Conservation (phyloP, 192 early-diverging fungal species). For the Rhizophagus prolifer region DNA sequence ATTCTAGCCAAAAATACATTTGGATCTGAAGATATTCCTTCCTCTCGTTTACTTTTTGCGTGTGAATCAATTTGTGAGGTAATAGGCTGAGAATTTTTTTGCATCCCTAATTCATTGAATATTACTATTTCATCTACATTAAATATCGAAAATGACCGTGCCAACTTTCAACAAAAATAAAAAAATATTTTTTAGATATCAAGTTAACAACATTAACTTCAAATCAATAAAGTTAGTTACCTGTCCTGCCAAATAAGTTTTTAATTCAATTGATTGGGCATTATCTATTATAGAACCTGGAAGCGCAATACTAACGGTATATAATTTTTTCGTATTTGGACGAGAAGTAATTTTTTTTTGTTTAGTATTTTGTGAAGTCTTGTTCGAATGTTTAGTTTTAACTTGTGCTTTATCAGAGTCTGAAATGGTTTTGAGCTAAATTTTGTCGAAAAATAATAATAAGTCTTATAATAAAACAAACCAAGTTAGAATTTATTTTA, state of each 20-base stretch:
- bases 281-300: slow-evolving; percentile 65
- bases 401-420: no score
- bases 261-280: slow-evolving; percentile 60
- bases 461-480: no score
- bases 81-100: not conserved
- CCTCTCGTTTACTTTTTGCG: slow-evolving; percentile 40
- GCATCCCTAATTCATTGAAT: slow-evolving; percentile 52
- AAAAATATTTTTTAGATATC: not conserved
- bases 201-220: not conserved
- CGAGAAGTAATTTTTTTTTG: not conserved
- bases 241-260: slow-evolving; percentile 72
- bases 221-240: slow-evolving; percentile 28
- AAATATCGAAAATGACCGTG: slow-evolving; percentile 54
- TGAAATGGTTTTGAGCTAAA: no score
- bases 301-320: slow-evolving; percentile 65
- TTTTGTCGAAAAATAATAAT: no score
- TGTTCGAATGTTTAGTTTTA: no score
- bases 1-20: slow-evolving; percentile 64
- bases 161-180: slow-evolving; percentile 42
- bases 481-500: no score
- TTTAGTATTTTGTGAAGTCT: not conserved
- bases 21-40: slow-evolving; percentile 47
- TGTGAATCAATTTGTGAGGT: slow-evolving; percentile 25
- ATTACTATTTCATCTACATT: slow-evolving; percentile 71
- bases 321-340: slow-evolving; percentile 17